Evolutionary conservation across 306 rosid genomes (phyloP).

Genomic region (Oemleria cerasiformis): DNA sequence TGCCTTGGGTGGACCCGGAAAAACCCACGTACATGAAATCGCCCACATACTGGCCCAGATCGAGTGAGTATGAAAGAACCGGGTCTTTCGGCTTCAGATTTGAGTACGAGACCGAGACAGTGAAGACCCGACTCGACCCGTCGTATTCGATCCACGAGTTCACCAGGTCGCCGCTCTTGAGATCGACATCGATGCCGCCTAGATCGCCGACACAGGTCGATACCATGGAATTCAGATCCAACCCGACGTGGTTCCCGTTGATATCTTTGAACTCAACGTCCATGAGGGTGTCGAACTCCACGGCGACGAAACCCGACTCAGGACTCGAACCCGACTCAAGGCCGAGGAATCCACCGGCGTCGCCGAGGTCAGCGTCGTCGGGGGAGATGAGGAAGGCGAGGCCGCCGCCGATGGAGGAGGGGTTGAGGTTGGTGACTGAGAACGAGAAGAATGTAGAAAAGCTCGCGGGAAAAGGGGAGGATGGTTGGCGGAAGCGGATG

Average conservation of each 20-base stretch:
- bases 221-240: slow-evolving; percentile 78
- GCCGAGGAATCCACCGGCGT: slow-evolving; percentile 81
- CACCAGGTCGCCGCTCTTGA: slow-evolving; percentile 76
- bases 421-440: slow-evolving; percentile 71
- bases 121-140: slow-evolving; percentile 50
- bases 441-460: slow-evolving; percentile 86
- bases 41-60: slow-evolving; percentile 56
- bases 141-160: slow-evolving; percentile 88
- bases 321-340: slow-evolving; percentile 25
- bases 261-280: slow-evolving; percentile 85
- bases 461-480: slow-evolving; percentile 42
- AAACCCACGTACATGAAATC: slow-evolving; percentile 97
- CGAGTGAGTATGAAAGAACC: slow-evolving; percentile 54
- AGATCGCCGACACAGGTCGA: slow-evolving; percentile 58
- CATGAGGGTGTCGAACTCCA: slow-evolving; percentile 89
- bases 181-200: slow-evolving; percentile 57
- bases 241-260: slow-evolving; percentile 92
- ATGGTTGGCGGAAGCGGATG: slow-evolving; percentile 60
- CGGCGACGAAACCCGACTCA: slow-evolving; percentile 56
- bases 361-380: slow-evolving; percentile 54
- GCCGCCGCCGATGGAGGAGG: slow-evolving; percentile 92
- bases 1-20: slow-evolving; percentile 93
- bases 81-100: slow-evolving; percentile 84
- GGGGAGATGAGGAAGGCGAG: slow-evolving; percentile 76
- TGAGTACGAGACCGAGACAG: slow-evolving; percentile 77